Percentiles rank a stretch among this genome's conserved stretches.
Evolutionary conservation across 371 early-diverging fungal genomes (phyloP).

Genomic region (Rhizomucor pusillus): DNA sequence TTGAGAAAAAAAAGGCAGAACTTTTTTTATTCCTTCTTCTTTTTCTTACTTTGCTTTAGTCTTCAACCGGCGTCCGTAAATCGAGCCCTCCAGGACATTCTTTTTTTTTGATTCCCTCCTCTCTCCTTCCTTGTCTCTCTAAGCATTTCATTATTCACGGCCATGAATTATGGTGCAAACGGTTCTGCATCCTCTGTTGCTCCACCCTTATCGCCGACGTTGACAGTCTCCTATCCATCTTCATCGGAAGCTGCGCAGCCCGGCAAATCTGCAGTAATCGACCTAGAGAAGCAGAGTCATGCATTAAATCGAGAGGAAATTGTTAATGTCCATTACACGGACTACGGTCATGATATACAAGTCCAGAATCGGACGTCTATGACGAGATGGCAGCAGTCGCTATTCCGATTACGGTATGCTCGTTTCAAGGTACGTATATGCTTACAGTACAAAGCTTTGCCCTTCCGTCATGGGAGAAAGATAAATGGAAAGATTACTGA

Average conservation of each 20-base stretch:
- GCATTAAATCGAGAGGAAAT: slow-evolving; percentile 15
- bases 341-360: slow-evolving; percentile 4
- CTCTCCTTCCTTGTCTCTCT: neutral
- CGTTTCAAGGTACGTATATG: too few species aligned
- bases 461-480: too few species aligned
- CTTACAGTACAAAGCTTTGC: too few species aligned
- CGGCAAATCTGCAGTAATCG: slow-evolving; percentile 5
- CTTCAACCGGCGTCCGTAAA: neutral
- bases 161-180: too few species aligned
- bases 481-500: too few species aligned
- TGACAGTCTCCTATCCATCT: neutral
- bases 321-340: slow-evolving; percentile 9
- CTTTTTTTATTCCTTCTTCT: neutral
- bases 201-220: neutral
- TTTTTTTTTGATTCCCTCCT: neutral
- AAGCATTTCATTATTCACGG: too few species aligned
- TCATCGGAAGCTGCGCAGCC: neutral
- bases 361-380: too few species aligned
- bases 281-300: slow-evolving; percentile 10
- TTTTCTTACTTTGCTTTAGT: slow-evolving; percentile 1
- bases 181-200: neutral
- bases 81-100: neutral
- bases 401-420: too few species aligned
- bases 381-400: too few species aligned
- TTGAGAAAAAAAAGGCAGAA: too few species aligned